Evolutionary conservation across 306 rosid genomes (phyloP).

Genomic region (Canavalia gladiata): DNA sequence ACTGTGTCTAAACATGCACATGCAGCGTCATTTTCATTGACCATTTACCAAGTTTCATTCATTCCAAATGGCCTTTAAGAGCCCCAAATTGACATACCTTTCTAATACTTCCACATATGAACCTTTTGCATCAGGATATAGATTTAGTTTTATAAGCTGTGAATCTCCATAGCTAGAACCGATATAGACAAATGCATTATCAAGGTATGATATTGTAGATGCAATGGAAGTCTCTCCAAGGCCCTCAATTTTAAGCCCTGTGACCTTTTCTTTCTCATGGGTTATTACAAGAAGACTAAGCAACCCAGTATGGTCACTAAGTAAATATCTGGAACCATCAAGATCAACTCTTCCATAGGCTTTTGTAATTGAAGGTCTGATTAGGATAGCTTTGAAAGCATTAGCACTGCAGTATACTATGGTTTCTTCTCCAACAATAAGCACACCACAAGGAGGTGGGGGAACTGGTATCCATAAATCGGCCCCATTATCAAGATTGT

Average conservation of each 20-base stretch:
- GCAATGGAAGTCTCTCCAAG: constrained; percentile 98
- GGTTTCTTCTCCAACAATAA: constrained; percentile 97
- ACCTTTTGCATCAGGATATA: constrained; percentile 92
- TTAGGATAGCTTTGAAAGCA: constrained; percentile 94
- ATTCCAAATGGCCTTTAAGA: too few species aligned
- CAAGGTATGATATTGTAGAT: constrained; percentile 94
- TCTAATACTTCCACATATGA: constrained; percentile 93
- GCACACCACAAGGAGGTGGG: constrained; percentile 95
- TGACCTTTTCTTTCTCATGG: constrained; percentile 97
- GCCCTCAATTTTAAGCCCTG: constrained; percentile 93
- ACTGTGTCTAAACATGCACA: too few species aligned
- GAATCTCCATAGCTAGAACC: constrained; percentile 99
- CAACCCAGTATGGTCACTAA: constrained; percentile 92
- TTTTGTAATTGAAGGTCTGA: constrained; percentile 82
- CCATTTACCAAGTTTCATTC: too few species aligned
- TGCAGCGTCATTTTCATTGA: too few species aligned
- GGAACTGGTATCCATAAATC: constrained; percentile 95
- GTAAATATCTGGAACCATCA: constrained; percentile 96
- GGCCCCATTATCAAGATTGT: constrained; percentile 98
- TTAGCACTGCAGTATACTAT: constrained; percentile 96
- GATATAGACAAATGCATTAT: constrained; percentile 87
- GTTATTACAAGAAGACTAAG: constrained; percentile 95
- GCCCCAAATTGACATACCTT: constrained; percentile 96
- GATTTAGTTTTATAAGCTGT: constrained; percentile 91
- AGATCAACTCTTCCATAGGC: constrained; percentile 98